Percentiles rank a stretch among this genome's conserved stretches.
Evolutionary conservation across 2,329 filamentous ascomycete species (phyloP).

Genomic region (Lasiodiplodia hormozganensis): DNA sequence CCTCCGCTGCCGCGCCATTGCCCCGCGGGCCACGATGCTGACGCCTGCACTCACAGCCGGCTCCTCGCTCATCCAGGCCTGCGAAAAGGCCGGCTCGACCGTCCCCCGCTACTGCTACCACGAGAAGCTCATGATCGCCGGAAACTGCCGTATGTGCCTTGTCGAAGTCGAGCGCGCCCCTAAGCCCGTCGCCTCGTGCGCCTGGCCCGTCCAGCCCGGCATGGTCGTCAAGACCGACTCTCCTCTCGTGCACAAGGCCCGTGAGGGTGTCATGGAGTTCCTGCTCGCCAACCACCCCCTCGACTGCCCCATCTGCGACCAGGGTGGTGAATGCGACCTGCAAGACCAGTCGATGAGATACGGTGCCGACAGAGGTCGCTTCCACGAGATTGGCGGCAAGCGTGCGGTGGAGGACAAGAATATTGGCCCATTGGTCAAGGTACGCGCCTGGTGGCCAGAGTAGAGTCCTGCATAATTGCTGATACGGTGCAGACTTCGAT

Average conservation of each 20-base stretch:
- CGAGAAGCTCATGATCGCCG: conserved; percentile 99
- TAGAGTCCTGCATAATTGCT: conserved; percentile 33
- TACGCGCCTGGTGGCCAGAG: conserved; percentile 34
- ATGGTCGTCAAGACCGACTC: conserved; percentile 99
- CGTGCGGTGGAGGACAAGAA: conserved; percentile 99
- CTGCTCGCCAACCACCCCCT: conserved; percentile 94
- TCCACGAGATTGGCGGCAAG: conserved; percentile 95
- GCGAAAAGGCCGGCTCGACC: conserved; percentile 93
- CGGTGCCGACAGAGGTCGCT: conserved; percentile 91
- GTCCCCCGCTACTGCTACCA: conserved; percentile 99
- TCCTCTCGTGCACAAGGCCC: conserved; percentile 92
- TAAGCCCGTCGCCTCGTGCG: conserved; percentile 97
- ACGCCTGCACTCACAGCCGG: conserved; percentile 69
- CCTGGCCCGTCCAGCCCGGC: conserved; percentile 96
- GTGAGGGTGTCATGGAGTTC: conserved; percentile 99
- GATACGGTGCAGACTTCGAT: conserved; percentile 75
- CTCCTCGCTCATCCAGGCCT: conserved; percentile 97
- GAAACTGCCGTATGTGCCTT: conserved; percentile 99
- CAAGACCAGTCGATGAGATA: conserved; percentile 99
- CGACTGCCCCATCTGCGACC: conserved; percentile 97
- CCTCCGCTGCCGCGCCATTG: conserved; percentile 22
- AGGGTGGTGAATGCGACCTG: conserved; percentile 98
- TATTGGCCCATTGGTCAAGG: conserved; percentile 93
- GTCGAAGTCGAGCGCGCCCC: conserved; percentile 97
- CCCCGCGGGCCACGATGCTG: conserved; percentile 32